These are phyloP conservation scores for Funneliformis geosporum DNA, from an alignment of 192 early-diverging fungal species.

Conservation along the genomic window DNA sequence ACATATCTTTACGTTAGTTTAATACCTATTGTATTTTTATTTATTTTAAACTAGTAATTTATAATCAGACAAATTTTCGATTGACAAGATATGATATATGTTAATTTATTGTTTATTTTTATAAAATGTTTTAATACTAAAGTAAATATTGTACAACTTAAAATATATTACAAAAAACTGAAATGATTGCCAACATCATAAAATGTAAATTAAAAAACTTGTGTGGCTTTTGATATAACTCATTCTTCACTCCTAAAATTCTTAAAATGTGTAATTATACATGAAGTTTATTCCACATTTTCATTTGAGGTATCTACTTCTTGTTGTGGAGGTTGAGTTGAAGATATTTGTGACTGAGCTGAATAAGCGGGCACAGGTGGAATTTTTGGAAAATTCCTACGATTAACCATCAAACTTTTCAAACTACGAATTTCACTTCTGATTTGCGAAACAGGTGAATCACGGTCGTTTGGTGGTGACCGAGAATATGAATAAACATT, in stretches of 20 bases:
- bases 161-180: background rate
- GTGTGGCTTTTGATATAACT: background rate
- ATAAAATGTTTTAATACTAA: background rate
- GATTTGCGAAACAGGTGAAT: slow-evolving; percentile 27
- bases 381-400: slow-evolving; percentile 41
- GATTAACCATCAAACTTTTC: slow-evolving; percentile 41
- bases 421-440: slow-evolving; percentile 45
- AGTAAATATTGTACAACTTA: background rate
- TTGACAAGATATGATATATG: too few relatives aligned
- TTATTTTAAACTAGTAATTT: background rate
- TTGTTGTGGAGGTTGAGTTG: background rate
- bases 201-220: too few relatives aligned
- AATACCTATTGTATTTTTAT: background rate
- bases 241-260: too few relatives aligned
- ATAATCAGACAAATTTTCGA: background rate
- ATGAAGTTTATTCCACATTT: background rate
- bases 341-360: background rate
- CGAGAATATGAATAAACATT: background rate
- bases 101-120: background rate
- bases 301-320: background rate
- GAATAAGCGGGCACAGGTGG: background rate
- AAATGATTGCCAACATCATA: background rate
- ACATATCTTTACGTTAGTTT: background rate
- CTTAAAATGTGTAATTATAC: background rate
- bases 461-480: background rate